Percentiles rank a stretch among this genome's conserved stretches.
Conservation (phyloP, 2,329 filamentous ascomycete genomes). For the Exserohilum rostratum region DNA sequence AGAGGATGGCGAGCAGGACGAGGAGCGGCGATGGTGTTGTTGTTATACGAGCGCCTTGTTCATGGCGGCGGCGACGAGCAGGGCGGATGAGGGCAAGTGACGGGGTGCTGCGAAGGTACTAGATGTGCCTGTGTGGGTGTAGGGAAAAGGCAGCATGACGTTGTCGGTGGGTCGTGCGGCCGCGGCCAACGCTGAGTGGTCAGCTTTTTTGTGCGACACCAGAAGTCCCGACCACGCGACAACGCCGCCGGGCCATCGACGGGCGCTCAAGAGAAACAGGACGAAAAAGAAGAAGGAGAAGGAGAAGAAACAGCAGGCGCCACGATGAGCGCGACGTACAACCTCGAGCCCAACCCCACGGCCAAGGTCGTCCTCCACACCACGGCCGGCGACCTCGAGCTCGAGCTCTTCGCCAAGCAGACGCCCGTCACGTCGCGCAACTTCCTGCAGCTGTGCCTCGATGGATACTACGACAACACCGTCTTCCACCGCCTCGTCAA, state of each 20-base stretch:
- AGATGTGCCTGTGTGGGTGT: conserved; percentile 10
- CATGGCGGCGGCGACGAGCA: conserved; percentile 17
- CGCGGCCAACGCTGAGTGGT: conserved; percentile 10
- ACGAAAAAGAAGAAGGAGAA: conserved; percentile 5
- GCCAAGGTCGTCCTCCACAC: conserved; percentile 91
- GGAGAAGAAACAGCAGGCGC: too few relatives aligned
- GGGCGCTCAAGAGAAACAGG: background rate
- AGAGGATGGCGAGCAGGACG: background rate
- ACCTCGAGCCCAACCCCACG: conserved; percentile 92
- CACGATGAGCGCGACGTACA: conserved; percentile 93
- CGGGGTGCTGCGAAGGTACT: background rate
- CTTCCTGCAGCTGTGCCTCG: conserved; percentile 92
- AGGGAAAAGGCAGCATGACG: conserved; percentile 17
- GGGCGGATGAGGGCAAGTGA: too few relatives aligned
- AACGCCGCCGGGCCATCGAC: background rate
- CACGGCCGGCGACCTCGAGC: conserved; percentile 82
- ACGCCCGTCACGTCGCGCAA: conserved; percentile 90
- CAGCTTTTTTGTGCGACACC: conserved; percentile 1
- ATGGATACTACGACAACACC: conserved; percentile 93
- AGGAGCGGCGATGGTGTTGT: background rate
- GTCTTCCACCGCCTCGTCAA: conserved; percentile 93
- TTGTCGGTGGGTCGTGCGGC: conserved; percentile 17
- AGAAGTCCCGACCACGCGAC: conserved; percentile 3
- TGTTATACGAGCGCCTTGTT: conserved; percentile 19
- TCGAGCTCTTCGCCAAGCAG: conserved; percentile 96